These are phyloP conservation scores for Paecilomyces sp. DNA, from an alignment of 2,329 filamentous ascomycete species.

Conservation along the genomic window DNA sequence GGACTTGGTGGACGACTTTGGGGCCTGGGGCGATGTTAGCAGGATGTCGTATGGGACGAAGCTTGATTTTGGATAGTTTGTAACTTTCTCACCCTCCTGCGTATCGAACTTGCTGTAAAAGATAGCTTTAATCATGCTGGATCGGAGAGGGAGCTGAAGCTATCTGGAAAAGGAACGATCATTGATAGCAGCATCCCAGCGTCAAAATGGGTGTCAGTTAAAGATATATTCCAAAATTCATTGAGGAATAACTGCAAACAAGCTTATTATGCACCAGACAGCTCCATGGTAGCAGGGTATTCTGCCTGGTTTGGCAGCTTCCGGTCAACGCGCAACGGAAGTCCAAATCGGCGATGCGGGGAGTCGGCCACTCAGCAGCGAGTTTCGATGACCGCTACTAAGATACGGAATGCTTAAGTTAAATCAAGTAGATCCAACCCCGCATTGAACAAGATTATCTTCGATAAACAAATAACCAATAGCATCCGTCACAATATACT, in stretches of 20 bases:
- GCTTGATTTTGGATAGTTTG: background rate
- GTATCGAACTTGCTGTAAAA: conserved; percentile 63
- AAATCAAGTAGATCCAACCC: background rate
- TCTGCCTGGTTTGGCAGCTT: background rate
- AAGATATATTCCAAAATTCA: background rate
- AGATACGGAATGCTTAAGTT: too few relatives aligned
- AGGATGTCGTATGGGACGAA: background rate
- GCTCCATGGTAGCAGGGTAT: background rate
- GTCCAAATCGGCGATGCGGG: background rate
- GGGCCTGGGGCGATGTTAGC: conserved; percentile 39
- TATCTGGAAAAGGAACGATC: background rate
- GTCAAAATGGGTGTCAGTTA: background rate
- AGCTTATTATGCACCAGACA: background rate
- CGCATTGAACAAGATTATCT: background rate
- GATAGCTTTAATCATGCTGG: conserved; percentile 54
- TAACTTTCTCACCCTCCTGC: conserved; percentile 39
- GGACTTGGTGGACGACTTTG: conserved; percentile 59
- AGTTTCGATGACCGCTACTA: background rate
- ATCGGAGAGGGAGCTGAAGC: conserved; percentile 4
- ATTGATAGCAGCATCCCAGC: background rate
- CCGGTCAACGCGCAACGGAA: background rate
- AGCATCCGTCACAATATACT: background rate
- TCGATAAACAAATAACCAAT: background rate
- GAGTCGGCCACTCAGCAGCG: background rate
- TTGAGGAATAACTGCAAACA: background rate